Evolutionary conservation across 768 basidiomycete genomes (phyloP).

Genomic region (Leucosporidium yakuticum): DNA sequence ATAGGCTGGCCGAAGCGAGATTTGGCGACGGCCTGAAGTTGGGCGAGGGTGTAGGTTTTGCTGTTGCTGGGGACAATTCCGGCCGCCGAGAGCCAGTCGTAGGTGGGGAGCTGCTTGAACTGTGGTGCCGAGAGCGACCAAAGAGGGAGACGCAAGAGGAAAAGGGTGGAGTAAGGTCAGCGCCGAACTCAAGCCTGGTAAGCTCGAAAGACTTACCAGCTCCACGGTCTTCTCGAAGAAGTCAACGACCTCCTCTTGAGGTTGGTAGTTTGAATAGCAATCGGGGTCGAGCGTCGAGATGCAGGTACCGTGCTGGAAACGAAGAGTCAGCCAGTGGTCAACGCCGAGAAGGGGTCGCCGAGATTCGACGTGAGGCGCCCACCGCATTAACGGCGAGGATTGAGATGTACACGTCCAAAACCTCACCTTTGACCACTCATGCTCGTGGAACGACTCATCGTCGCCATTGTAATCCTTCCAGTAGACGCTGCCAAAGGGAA

Average conservation of each 20-base stretch:
- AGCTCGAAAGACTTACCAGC: no score
- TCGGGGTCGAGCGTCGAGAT: constrained; percentile 39
- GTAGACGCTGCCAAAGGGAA: constrained; percentile 15
- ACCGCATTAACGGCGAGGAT: no score
- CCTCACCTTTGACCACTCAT: not conserved
- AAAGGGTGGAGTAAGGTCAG: no score
- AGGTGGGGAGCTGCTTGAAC: constrained; percentile 61
- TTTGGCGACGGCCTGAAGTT: constrained; percentile 16
- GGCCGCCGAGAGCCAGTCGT: constrained; percentile 60
- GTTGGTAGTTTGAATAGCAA: constrained; percentile 37
- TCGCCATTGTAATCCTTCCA: constrained; percentile 39
- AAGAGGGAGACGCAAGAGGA: no score
- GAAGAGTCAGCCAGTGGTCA: not conserved
- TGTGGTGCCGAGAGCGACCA: no score
- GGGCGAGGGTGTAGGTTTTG: constrained; percentile 54
- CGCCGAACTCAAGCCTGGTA: no score
- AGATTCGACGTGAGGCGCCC: no score
- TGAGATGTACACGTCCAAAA: no score
- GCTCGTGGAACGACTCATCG: constrained; percentile 30
- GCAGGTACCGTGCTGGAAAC: constrained; percentile 34
- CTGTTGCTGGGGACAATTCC: constrained; percentile 65
- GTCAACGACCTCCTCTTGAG: constrained; percentile 38
- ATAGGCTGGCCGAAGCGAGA: not conserved
- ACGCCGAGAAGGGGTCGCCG: not conserved
- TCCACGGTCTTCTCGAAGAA: constrained; percentile 27